A percentile compares a stretch with the other conserved stretches of the same genome.
These are phyloP conservation scores for Benincasa hispida DNA, from an alignment of 306 rosid species.

Conservation along the genomic window DNA sequence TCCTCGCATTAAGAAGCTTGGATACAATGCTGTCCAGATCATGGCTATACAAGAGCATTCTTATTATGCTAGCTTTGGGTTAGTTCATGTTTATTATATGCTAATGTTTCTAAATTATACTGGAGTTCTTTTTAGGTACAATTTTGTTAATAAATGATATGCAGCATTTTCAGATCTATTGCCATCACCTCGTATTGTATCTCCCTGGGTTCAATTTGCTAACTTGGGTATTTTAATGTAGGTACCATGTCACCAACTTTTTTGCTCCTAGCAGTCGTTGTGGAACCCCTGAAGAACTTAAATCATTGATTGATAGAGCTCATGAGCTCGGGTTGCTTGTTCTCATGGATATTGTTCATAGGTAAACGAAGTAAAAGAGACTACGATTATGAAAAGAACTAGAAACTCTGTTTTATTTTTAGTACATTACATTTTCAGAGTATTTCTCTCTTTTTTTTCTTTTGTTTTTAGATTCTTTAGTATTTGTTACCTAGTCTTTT, in stretches of 20 bases:
- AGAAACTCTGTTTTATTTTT: not conserved
- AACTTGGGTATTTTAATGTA: conserved; percentile 15
- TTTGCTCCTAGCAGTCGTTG: conserved; percentile 98
- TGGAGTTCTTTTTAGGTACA: not conserved
- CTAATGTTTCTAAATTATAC: not conserved
- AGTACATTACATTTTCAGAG: not conserved
- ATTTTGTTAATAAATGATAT: not conserved
- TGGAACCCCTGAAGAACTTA: conserved; percentile 94
- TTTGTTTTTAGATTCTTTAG: not conserved
- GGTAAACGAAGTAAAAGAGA: conserved; percentile 28
- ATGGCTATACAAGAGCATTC: conserved; percentile 99
- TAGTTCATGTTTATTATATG: conserved; percentile 12
- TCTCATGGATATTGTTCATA: conserved; percentile 98
- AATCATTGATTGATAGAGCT: conserved; percentile 86
- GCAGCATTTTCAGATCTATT: not conserved
- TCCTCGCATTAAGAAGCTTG: conserved; percentile 70
- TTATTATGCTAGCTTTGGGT: conserved; percentile 99
- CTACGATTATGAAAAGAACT: not conserved
- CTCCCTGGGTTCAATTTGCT: not conserved
- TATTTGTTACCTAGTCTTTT: not conserved
- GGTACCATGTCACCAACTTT: conserved; percentile 96
- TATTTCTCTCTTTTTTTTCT: not conserved
- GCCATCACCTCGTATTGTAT: not conserved
- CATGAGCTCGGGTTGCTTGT: conserved; percentile 92
- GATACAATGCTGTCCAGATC: conserved; percentile 96